Conservation (phyloP, 192 early-diverging fungal species). For the Entophlyctis luteolus region DNA sequence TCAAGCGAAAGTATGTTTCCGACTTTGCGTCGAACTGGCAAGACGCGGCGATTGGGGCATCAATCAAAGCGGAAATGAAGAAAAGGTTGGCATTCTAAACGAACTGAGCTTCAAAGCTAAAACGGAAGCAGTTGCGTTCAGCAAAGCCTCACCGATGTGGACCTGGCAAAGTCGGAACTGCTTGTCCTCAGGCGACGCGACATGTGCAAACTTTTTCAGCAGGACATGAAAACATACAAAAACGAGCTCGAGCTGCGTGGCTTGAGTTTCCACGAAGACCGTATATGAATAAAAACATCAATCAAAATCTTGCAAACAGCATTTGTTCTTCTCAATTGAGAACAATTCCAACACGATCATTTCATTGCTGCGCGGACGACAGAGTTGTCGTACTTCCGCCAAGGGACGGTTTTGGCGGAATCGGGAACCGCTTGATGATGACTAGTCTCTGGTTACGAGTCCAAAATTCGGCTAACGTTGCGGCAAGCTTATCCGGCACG, state of each 20-base stretch:
- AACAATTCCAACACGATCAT: too few species aligned
- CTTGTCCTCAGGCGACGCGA: slow-evolving; percentile 9
- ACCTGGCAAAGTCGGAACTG: slow-evolving; percentile 27
- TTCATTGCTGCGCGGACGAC: too few species aligned
- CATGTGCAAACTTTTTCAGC: slow-evolving; percentile 1
- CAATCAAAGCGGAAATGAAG: slow-evolving; percentile 26
- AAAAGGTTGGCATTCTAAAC: background rate
- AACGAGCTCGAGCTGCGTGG: background rate
- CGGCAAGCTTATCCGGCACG: slow-evolving; percentile 40
- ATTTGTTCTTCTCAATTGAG: too few species aligned
- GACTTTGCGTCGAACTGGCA: slow-evolving; percentile 26
- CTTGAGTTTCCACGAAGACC: slow-evolving; percentile 9
- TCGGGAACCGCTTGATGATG: slow-evolving; percentile 23
- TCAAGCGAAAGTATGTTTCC: slow-evolving; percentile 8
- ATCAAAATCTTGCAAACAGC: too few species aligned
- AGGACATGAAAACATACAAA: slow-evolving; percentile 10
- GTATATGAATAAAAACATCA: background rate
- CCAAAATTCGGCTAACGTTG: slow-evolving; percentile 40
- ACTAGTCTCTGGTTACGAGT: slow-evolving; percentile 20
- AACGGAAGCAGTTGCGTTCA: too few species aligned
- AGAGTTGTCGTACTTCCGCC: too few species aligned
- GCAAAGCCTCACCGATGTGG: slow-evolving; percentile 8
- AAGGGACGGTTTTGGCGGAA: slow-evolving; percentile 10
- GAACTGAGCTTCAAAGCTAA: background rate
- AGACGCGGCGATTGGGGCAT: slow-evolving; percentile 8